phyloP scores from a whole-genome alignment of 2,329 filamentous ascomycete genomes.

The Ophioceras dolichostomum region DNA sequence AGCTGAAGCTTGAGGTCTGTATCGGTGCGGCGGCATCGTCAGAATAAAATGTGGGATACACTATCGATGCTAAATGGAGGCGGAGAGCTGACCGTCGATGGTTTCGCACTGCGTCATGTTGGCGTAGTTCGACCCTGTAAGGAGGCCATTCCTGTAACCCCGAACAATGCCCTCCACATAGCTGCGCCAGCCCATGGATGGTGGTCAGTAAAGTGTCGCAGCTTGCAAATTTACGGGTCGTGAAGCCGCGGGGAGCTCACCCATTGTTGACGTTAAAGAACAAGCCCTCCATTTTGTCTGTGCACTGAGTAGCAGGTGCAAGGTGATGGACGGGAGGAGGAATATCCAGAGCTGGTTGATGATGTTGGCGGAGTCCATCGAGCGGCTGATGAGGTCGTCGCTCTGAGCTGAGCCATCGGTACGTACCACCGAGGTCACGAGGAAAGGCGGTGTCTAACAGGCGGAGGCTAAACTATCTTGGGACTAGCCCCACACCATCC shows the following conservation, averaged over 20 bases:
- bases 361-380: too few species aligned
- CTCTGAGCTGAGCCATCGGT: too few species aligned
- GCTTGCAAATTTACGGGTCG: too few species aligned
- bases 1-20: constrained; percentile 96
- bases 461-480: background rate
- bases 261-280: constrained; percentile 93
- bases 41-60: constrained; percentile 4
- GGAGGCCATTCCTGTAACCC: constrained; percentile 87
- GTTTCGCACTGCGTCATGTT: constrained; percentile 97
- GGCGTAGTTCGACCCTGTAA: constrained; percentile 82
- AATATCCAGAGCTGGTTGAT: too few species aligned
- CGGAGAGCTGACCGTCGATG: constrained; percentile 62
- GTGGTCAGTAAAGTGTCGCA: too few species aligned
- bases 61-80: constrained; percentile 1
- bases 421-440: too few species aligned
- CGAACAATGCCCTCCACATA: constrained; percentile 97
- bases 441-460: too few species aligned
- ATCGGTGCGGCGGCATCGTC: constrained; percentile 4
- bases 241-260: constrained; percentile 31
- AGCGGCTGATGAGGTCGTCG: too few species aligned
- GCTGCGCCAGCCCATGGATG: too few species aligned
- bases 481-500: constrained; percentile 5
- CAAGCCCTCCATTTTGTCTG: constrained; percentile 73
- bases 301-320: too few species aligned
- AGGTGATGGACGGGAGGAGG: too few species aligned